Evolutionary conservation across 768 basidiomycete species (phyloP).

Genomic region (Pulveroboletus ravenelii): DNA sequence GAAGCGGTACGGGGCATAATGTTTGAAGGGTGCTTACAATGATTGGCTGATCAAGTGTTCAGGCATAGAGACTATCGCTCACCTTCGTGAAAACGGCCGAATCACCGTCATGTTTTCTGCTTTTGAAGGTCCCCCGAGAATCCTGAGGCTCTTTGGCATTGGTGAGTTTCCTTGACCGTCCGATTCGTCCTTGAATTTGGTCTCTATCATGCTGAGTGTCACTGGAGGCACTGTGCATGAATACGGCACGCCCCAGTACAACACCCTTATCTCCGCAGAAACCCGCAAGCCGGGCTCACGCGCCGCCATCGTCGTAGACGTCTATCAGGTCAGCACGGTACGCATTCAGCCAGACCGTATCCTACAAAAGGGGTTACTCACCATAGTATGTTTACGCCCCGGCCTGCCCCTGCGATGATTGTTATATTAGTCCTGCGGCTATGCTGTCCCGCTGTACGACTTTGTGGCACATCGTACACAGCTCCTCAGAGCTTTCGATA

Average conservation of each 20-base stretch:
- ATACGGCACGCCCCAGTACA: slow-evolving; percentile 58
- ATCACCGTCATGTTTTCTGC: slow-evolving; percentile 61
- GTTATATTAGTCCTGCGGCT: slow-evolving; percentile 56
- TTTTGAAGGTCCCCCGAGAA: slow-evolving; percentile 60
- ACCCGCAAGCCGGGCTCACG: slow-evolving; percentile 57
- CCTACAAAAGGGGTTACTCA: neutral
- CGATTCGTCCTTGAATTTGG: too few relatives aligned
- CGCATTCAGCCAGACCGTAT: neutral
- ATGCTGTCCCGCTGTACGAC: slow-evolving; percentile 55
- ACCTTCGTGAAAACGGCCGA: slow-evolving; percentile 58
- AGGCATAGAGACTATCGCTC: slow-evolving; percentile 62
- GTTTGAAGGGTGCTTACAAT: too few relatives aligned
- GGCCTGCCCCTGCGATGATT: neutral
- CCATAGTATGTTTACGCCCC: neutral
- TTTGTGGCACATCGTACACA: slow-evolving; percentile 54
- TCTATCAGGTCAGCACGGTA: slow-evolving; percentile 52
- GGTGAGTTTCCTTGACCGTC: slow-evolving; percentile 32
- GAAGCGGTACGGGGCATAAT: slow-evolving; percentile 43
- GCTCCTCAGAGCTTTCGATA: slow-evolving; percentile 38
- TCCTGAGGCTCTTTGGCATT: slow-evolving; percentile 52
- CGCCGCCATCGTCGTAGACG: slow-evolving; percentile 54
- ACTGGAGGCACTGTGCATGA: slow-evolving; percentile 54
- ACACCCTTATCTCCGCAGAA: slow-evolving; percentile 43
- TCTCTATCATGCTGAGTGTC: neutral
- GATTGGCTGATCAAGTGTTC: too few relatives aligned